A percentile compares a stretch with the other conserved stretches of the same genome.
Conservation (phyloP, 768 basidiomycete genomes). For the Calocybe indica region DNA sequence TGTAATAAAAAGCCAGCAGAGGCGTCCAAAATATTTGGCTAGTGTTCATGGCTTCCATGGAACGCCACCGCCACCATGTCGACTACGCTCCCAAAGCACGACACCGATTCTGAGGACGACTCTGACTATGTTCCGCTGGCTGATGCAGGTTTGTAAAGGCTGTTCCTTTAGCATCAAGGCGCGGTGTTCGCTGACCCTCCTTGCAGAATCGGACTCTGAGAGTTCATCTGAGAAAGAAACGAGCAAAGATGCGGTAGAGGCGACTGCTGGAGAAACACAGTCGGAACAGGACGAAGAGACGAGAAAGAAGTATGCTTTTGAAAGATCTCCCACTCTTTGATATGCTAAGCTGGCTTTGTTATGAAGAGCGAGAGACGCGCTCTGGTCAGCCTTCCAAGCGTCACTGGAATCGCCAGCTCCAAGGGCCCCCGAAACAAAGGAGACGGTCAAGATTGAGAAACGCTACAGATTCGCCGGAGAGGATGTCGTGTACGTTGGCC, state of each 20-base stretch:
- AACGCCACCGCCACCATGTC: constrained; percentile 5
- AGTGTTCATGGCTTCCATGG: no score
- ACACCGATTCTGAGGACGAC: constrained; percentile 64
- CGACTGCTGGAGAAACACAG: no score
- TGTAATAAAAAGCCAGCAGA: no score
- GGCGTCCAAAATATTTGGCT: no score
- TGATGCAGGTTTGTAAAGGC: constrained; percentile 33
- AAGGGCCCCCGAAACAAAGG: constrained; percentile 18
- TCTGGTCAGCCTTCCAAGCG: constrained; percentile 68
- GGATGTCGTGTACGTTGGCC: constrained; percentile 44
- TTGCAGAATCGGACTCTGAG: not conserved
- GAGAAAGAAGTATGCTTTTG: constrained; percentile 36
- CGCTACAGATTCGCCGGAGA: constrained; percentile 75
- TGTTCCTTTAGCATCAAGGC: constrained; percentile 27
- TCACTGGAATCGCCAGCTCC: constrained; percentile 37
- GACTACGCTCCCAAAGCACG: constrained; percentile 2
- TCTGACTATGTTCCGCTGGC: constrained; percentile 61
- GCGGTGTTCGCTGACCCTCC: constrained; percentile 19
- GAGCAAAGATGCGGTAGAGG: no score
- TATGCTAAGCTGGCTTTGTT: constrained; percentile 4
- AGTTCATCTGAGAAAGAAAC: no score
- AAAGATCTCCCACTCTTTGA: not conserved
- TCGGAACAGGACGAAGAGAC: constrained; percentile 28
- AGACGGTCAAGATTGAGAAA: constrained; percentile 62
- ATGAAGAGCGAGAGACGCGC: constrained; percentile 49